These are phyloP conservation scores for Agaricus blazei DNA, from an alignment of 768 basidiomycete species.

Conservation along the genomic window DNA sequence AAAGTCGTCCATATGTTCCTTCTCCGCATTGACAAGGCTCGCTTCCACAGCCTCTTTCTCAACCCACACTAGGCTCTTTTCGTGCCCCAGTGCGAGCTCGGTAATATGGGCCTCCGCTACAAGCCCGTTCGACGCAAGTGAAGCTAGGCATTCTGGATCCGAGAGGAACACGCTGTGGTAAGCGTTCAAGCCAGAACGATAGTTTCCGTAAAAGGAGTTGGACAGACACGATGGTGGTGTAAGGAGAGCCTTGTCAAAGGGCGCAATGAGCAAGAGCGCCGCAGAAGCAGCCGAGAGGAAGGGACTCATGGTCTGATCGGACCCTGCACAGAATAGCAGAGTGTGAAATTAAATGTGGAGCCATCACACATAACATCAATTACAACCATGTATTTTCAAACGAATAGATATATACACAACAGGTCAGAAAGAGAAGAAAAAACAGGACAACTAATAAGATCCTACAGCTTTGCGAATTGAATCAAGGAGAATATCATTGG, in stretches of 20 bases:
- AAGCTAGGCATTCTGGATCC: slow-evolving; percentile 33
- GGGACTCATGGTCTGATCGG: not conserved
- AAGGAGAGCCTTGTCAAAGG: slow-evolving; percentile 37
- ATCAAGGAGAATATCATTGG: slow-evolving; percentile 37
- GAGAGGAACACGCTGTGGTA: slow-evolving; percentile 40
- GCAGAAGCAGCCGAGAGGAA: slow-evolving; percentile 3
- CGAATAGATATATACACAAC: not conserved
- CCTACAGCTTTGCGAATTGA: slow-evolving; percentile 32
- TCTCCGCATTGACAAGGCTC: slow-evolving; percentile 23
- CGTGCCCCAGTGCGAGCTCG: slow-evolving; percentile 17
- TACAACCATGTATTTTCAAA: not conserved
- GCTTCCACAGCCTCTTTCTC: slow-evolving; percentile 50
- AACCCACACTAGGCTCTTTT: slow-evolving; percentile 52
- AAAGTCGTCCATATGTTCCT: slow-evolving; percentile 7
- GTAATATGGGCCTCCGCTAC: slow-evolving; percentile 20
- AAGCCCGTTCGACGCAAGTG: slow-evolving; percentile 22
- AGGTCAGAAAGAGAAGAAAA: not conserved
- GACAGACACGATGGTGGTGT: slow-evolving; percentile 39
- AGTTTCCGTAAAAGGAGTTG: slow-evolving; percentile 50
- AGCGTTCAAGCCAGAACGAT: slow-evolving; percentile 31
- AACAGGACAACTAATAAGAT: slow-evolving; percentile 7
- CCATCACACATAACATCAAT: not conserved
- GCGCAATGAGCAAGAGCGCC: slow-evolving; percentile 36
- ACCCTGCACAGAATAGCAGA: not conserved
- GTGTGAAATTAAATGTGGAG: not conserved